phyloP scores from a whole-genome alignment of 345 rosid species.

The Mangifera indica region DNA sequence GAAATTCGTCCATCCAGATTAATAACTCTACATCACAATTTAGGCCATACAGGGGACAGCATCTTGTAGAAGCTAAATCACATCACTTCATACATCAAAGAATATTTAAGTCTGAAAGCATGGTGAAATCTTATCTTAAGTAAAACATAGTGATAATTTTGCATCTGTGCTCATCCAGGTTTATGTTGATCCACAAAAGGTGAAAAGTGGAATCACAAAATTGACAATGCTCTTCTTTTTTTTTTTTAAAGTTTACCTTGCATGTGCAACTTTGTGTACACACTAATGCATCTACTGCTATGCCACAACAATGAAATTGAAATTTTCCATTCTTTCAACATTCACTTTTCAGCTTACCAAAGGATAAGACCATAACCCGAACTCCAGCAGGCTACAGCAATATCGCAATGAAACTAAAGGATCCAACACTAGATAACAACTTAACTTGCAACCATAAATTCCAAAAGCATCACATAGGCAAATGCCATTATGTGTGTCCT shows the following conservation, averaged over 20 bases:
- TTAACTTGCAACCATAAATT: background rate
- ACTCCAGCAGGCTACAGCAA: background rate
- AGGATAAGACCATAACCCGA: background rate
- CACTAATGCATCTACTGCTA: background rate
- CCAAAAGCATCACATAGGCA: background rate
- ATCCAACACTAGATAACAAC: background rate
- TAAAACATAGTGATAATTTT: background rate
- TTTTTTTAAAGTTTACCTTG: no score
- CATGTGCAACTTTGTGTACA: background rate
- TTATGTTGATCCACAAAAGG: background rate
- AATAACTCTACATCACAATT: background rate
- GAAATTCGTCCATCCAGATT: background rate
- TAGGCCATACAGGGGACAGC: background rate
- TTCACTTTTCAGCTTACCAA: background rate
- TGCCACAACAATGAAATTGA: background rate
- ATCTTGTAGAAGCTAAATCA: background rate
- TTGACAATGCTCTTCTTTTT: no score
- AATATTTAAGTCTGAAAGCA: background rate
- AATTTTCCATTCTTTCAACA: background rate
- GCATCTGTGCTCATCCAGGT: background rate
- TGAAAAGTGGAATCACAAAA: background rate
- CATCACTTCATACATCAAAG: background rate
- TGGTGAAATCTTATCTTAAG: background rate
- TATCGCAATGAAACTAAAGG: background rate
- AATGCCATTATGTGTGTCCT: background rate